A percentile compares a stretch with the other conserved stretches of the same genome.
Evolutionary conservation across 2,329 filamentous ascomycete genomes (phyloP).

Genomic region (Claviceps africana): DNA sequence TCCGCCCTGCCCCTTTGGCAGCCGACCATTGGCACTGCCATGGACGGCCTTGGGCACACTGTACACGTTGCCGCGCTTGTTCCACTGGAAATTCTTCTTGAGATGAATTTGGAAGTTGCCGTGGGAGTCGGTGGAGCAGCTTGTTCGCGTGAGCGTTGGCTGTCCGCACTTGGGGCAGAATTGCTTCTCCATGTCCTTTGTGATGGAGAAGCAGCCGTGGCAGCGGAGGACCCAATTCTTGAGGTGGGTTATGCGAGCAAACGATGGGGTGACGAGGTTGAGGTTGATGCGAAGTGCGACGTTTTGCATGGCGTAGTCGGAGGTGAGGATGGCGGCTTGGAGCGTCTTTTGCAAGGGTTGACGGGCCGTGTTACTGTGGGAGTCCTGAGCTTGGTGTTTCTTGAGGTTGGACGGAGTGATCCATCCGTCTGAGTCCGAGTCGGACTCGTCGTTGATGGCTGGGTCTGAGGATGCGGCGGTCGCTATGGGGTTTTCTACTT

Average conservation of each 20-base stretch:
- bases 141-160: slow-evolving; percentile 68
- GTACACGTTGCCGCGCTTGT: slow-evolving; percentile 81
- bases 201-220: slow-evolving; percentile 81
- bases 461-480: not conserved
- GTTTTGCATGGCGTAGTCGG: slow-evolving; percentile 97
- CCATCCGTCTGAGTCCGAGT: slow-evolving; percentile 54
- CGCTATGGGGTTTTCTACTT: slow-evolving; percentile 7
- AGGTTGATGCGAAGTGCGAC: slow-evolving; percentile 90
- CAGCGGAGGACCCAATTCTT: slow-evolving; percentile 86
- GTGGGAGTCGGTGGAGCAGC: slow-evolving; percentile 67
- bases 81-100: slow-evolving; percentile 93
- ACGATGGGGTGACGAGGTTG: slow-evolving; percentile 64
- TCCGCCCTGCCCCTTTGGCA: slow-evolving; percentile 54
- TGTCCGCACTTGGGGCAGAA: slow-evolving; percentile 91
- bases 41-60: slow-evolving; percentile 83
- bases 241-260: slow-evolving; percentile 70
- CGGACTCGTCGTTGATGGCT: slow-evolving; percentile 27
- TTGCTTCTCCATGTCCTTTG: slow-evolving; percentile 72
- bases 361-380: slow-evolving; percentile 28
- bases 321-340: slow-evolving; percentile 82
- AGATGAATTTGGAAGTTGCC: slow-evolving; percentile 78
- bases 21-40: slow-evolving; percentile 67
- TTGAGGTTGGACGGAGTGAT: slow-evolving; percentile 90
- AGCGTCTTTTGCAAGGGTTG: slow-evolving; percentile 48
- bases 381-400: slow-evolving; percentile 62